Evolutionary conservation across 1,284 basidiomycete genomes (phyloP).

Genomic region (Macrocystidia cucumis): DNA sequence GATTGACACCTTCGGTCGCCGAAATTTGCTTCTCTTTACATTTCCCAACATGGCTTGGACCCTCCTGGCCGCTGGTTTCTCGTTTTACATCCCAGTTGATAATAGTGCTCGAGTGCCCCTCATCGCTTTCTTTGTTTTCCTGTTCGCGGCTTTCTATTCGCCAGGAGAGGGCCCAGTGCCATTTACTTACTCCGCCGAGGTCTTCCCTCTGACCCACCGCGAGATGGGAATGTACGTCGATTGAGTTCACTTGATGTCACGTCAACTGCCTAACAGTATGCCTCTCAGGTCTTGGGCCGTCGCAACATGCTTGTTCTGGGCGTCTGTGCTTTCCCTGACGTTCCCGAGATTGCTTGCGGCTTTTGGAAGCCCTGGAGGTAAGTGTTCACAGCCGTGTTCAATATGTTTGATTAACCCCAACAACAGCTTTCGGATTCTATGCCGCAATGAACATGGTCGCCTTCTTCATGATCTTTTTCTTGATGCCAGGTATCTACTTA

Average conservation of each 20-base stretch:
- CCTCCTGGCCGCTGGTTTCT: constrained; percentile 51
- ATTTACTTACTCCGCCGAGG: constrained; percentile 56
- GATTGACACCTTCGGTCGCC: constrained; percentile 52
- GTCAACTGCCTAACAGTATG: background rate
- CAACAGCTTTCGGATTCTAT: constrained; percentile 50
- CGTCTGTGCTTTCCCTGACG: constrained; percentile 46
- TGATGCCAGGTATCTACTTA: constrained; percentile 38
- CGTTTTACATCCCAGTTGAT: constrained; percentile 37
- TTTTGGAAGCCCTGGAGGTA: constrained; percentile 31
- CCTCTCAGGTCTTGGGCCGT: constrained; percentile 41
- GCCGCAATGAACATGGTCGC: constrained; percentile 46
- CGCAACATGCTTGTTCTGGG: constrained; percentile 43
- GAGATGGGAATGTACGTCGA: constrained; percentile 40
- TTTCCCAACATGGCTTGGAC: constrained; percentile 57
- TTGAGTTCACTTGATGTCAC: background rate
- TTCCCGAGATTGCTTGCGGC: constrained; percentile 50
- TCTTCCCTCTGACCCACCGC: constrained; percentile 55
- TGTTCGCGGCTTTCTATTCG: constrained; percentile 54
- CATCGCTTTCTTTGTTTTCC: constrained; percentile 50
- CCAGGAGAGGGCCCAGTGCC: constrained; percentile 70
- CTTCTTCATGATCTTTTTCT: constrained; percentile 45
- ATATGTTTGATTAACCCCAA: constrained; percentile 14
- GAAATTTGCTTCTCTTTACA: constrained; percentile 47
- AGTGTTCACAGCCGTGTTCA: constrained; percentile 2
- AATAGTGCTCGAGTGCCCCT: constrained; percentile 33